phyloP scores from a whole-genome alignment of 2,329 filamentous ascomycete genomes.

The Fusarium oxysporum region DNA sequence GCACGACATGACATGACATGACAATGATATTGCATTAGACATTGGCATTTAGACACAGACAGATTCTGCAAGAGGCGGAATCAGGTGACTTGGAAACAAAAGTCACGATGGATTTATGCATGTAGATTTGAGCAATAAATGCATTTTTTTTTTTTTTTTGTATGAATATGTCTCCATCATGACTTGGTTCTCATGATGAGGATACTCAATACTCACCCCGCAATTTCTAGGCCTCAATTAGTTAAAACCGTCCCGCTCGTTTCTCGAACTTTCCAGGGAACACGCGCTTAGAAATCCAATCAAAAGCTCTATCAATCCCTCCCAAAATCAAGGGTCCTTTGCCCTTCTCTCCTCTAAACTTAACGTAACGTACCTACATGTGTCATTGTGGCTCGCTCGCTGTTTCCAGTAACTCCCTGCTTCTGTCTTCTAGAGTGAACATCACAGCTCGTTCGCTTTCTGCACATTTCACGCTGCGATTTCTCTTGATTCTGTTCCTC shows the following conservation, averaged over 20 bases:
- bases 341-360: background rate
- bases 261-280: conserved; percentile 46
- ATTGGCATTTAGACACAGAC: background rate
- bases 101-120: background rate
- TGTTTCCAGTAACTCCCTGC: background rate
- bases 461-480: background rate
- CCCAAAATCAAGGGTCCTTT: conserved; percentile 12
- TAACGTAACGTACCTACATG: background rate
- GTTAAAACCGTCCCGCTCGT: background rate
- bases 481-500: background rate
- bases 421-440: background rate
- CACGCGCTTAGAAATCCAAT: conserved; percentile 49
- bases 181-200: conserved; percentile 28
- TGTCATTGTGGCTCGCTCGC: conserved; percentile 10
- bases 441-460: background rate
- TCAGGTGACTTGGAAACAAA: background rate
- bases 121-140: background rate
- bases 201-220: conserved; percentile 12
- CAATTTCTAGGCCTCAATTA: conserved; percentile 20
- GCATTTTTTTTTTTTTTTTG: background rate
- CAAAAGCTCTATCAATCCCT: conserved; percentile 13
- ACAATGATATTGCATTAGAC: background rate
- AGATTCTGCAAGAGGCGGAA: background rate
- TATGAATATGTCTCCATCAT: conserved; percentile 4
- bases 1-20: background rate